Evolutionary conservation across 106 monocot genomes (phyloP).

Genomic region (Hemerocallis citrina): DNA sequence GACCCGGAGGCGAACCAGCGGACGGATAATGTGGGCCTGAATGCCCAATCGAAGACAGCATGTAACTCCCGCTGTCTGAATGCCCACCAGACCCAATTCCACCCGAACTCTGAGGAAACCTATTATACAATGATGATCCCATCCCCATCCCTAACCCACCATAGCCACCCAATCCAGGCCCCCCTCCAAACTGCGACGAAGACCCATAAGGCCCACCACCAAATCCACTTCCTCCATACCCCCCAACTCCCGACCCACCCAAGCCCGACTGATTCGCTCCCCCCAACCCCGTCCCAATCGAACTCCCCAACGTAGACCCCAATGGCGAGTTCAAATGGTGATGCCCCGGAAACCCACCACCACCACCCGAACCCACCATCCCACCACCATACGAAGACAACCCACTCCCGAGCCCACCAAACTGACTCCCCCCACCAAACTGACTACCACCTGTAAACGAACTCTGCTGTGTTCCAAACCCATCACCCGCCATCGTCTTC

Average conservation of each 20-base stretch:
- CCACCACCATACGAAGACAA: background rate
- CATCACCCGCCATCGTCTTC: conserved; percentile 1
- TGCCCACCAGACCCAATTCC: conserved; percentile 11
- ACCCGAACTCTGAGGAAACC: background rate
- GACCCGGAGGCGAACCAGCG: conserved; percentile 14
- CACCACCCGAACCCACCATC: background rate
- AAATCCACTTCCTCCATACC: conserved; percentile 7
- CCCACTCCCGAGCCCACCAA: conserved; percentile 4
- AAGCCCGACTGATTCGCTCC: background rate
- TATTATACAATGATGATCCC: conserved; percentile 10
- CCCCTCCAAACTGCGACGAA: conserved; percentile 7
- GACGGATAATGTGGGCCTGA: conserved; percentile 5
- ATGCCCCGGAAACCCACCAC: background rate
- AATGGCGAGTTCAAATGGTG: background rate
- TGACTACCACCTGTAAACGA: conserved; percentile 5
- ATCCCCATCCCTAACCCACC: conserved; percentile 17
- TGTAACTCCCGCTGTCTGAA: conserved; percentile 12
- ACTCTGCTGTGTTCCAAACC: conserved; percentile 2
- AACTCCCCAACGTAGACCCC: too few relatives aligned
- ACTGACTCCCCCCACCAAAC: conserved; percentile 12
- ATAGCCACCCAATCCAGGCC: conserved; percentile 5
- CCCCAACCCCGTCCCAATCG: background rate
- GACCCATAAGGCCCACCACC: conserved; percentile 12
- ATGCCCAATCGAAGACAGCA: conserved; percentile 1
- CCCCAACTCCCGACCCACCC: conserved; percentile 2